Evolutionary conservation across 495 filamentous ascomycete species (phyloP).

Genomic region (Aspergillus diversus): DNA sequence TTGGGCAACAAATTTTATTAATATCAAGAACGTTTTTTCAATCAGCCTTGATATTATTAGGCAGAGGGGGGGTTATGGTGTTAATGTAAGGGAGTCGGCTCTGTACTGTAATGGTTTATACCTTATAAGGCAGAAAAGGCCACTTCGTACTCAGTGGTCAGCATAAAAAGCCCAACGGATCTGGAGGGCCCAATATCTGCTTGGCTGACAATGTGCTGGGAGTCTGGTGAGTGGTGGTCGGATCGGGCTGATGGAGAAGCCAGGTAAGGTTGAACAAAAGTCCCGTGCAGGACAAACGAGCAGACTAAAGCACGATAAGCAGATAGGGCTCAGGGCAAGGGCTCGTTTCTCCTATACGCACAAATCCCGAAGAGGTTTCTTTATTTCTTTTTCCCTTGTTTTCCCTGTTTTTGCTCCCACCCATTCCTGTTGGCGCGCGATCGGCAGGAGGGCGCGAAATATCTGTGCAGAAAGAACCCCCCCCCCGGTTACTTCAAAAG

Average conservation of each 20-base stretch:
- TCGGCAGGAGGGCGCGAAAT: constrained; percentile 24
- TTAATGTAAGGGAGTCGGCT: background rate
- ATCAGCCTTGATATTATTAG: background rate
- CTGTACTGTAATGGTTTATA: background rate
- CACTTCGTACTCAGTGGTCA: background rate
- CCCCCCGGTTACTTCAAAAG: background rate
- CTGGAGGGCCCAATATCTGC: too few species aligned
- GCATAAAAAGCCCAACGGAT: background rate
- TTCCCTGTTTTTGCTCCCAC: background rate
- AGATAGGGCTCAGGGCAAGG: constrained; percentile 33
- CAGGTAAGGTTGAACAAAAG: background rate
- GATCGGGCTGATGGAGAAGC: constrained; percentile 11
- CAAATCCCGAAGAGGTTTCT: constrained; percentile 8
- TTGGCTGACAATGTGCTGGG: too few species aligned
- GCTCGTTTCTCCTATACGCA: constrained; percentile 20
- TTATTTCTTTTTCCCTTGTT: constrained; percentile 15
- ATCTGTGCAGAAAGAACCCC: background rate
- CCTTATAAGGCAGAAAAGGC: background rate
- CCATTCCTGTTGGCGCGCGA: constrained; percentile 23
- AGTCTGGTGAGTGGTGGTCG: background rate
- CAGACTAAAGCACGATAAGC: constrained; percentile 7
- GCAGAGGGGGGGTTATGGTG: background rate
- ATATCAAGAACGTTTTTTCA: too few species aligned
- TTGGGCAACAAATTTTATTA: too few species aligned
- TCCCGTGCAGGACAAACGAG: constrained; percentile 10